These are phyloP conservation scores for Tolypocladium nubicola DNA, from an alignment of 2,329 filamentous ascomycete species.

Conservation along the genomic window DNA sequence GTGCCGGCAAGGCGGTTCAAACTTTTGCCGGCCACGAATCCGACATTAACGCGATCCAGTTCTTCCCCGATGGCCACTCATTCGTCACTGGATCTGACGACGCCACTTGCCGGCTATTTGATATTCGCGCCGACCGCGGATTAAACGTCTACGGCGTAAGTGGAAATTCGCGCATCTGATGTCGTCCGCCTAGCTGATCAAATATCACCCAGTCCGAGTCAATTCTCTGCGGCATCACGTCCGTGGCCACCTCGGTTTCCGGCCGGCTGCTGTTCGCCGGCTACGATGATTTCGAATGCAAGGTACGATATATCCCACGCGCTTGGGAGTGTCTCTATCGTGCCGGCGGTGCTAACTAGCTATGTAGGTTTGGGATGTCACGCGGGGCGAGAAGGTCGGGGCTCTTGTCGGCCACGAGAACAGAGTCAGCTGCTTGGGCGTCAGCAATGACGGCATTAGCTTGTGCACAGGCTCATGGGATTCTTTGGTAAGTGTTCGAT, in stretches of 20 bases:
- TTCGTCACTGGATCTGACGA: constrained; percentile 98
- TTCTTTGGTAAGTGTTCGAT: constrained; percentile 65
- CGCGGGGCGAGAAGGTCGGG: constrained; percentile 92
- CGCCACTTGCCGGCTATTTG: constrained; percentile 92
- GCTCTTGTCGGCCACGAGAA: constrained; percentile 97
- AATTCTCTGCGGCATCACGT: constrained; percentile 95
- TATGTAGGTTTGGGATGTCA: constrained; percentile 86
- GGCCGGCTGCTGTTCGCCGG: constrained; percentile 91
- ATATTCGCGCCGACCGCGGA: constrained; percentile 88
- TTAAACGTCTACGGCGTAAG: constrained; percentile 58
- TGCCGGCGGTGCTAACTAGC: constrained; percentile 4
- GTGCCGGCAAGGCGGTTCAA: constrained; percentile 94
- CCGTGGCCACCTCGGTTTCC: constrained; percentile 94
- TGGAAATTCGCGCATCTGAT: constrained; percentile 7
- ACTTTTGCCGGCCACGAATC: constrained; percentile 98
- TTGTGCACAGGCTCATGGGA: constrained; percentile 99
- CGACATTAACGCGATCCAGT: constrained; percentile 98
- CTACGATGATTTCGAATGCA: constrained; percentile 99
- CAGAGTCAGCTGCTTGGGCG: constrained; percentile 94
- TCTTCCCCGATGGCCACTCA: constrained; percentile 97
- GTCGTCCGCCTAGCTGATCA: constrained; percentile 8
- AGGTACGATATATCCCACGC: constrained; percentile 50
- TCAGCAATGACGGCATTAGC: constrained; percentile 98
- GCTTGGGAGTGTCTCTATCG: not conserved
- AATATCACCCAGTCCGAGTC: constrained; percentile 65